Evolutionary conservation across 345 rosid genomes (phyloP), one percentile per base, ranked within the genome.

Genomic region (Cardamine occulta): DNA sequence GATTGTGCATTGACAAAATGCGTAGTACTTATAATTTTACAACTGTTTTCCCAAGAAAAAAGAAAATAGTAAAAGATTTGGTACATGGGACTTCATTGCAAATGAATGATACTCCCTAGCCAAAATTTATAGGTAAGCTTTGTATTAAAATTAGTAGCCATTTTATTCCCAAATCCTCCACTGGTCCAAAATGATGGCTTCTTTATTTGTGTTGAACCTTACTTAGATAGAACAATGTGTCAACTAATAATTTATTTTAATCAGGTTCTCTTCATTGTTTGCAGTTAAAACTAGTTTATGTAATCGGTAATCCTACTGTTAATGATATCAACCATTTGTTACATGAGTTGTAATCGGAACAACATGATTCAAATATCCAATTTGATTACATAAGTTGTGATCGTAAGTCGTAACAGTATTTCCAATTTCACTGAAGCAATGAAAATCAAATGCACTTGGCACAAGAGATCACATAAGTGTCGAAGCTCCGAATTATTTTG

Each of bases 1-100:
- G 42, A 39, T 15, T 15, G 18, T 34, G 57, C 45, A 68, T 66
- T 48, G 21, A 32, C 10, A 21, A 24, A 26, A 35, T 47, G 34
- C 45, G 12, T 39, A 51, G 68, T 75, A 44, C 8, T 44, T 44
- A 19, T 52, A 52, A 53, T 68, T 52, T 61, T 59, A 56, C 54
- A 67, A 60, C 40, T 68, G 51, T 62, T 53, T 53, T 14, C 37
- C 45, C 56, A 40, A 73, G 6, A 29, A 19, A 37, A 17, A 21
- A 39, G 14, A 54, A 18, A n/a, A 51, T 2, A 4, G 32, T 18
- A 1, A 32, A 52, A 54, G 42, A 29, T 62, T 53, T 54, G 58
- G 70, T 21, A 68, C 28, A 40, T 14, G 10, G 37, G 61, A 11
- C n/a, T 7, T 51, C 47, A 49, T 68, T 13, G 31, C 29, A 2